Percentiles rank a stretch among this genome's conserved stretches.
Conservation (phyloP, 176 grass and related monocot species). For the Lolium perenne region DNA sequence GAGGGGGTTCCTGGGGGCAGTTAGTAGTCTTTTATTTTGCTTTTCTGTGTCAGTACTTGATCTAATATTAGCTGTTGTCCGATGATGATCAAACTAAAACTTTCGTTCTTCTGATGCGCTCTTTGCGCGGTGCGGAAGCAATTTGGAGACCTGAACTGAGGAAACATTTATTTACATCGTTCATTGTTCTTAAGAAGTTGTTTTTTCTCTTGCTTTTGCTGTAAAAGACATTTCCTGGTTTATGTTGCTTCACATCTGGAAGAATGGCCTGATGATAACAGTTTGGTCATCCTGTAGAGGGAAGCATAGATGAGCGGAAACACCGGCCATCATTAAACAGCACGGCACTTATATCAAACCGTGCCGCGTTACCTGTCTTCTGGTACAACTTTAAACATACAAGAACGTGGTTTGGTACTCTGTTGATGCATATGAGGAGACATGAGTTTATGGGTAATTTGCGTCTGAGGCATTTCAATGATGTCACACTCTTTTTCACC, state of each 20-base stretch:
- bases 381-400: constrained; percentile 30
- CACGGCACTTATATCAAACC: neutral
- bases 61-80: neutral
- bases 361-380: constrained; percentile 55
- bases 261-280: constrained; percentile 30
- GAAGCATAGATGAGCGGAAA: constrained; percentile 48
- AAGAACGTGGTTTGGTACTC: too few species aligned
- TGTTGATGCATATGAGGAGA: too few species aligned
- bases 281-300: constrained; percentile 51
- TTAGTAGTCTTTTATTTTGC: too few species aligned
- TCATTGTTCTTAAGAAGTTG: neutral
- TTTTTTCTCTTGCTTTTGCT: too few species aligned
- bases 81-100: constrained; percentile 49
- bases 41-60: too few species aligned
- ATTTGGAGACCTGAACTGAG: constrained; percentile 51
- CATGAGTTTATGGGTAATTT: too few species aligned
- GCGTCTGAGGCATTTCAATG: too few species aligned
- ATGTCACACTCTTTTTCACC: too few species aligned
- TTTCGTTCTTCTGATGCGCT: constrained; percentile 46
- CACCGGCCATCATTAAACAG: constrained; percentile 49
- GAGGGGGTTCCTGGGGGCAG: too few species aligned
- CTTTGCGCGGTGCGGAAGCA: constrained; percentile 22
- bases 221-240: neutral
- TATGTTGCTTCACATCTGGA: constrained; percentile 51
- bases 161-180: neutral